Percentiles rank a stretch among this genome's conserved stretches.
These are phyloP conservation scores for Manihot esculenta DNA, from an alignment of 441 rosid genomes.

Conservation along the genomic window DNA sequence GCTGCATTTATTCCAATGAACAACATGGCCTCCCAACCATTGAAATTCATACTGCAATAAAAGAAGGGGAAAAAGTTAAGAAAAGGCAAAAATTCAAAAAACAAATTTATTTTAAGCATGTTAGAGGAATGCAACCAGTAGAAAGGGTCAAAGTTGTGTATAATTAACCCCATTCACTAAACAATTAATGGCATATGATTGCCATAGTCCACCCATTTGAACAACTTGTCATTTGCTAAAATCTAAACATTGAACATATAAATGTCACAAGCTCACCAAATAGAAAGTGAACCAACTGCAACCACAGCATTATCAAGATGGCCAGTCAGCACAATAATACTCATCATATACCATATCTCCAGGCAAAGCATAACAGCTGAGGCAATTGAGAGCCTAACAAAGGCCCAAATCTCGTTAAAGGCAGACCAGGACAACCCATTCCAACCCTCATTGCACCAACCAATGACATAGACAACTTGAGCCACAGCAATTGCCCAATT, in stretches of 20 bases:
- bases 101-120: too few relatives aligned
- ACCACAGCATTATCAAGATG: slow-evolving; percentile 63
- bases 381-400: slow-evolving; percentile 75
- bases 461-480: slow-evolving; percentile 50
- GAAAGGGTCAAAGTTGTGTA: too few relatives aligned
- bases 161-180: too few relatives aligned
- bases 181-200: too few relatives aligned
- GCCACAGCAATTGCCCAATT: slow-evolving; percentile 47
- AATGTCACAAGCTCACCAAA: slow-evolving; percentile 49
- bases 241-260: not conserved
- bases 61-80: not conserved
- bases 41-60: slow-evolving; percentile 64
- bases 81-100: too few relatives aligned
- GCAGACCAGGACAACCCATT: slow-evolving; percentile 60
- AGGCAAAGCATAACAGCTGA: slow-evolving; percentile 91
- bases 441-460: slow-evolving; percentile 69
- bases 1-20: slow-evolving; percentile 80
- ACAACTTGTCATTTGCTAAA: not conserved
- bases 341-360: slow-evolving; percentile 85
- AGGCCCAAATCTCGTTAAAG: slow-evolving; percentile 66
- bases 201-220: too few relatives aligned
- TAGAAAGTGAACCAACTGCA: slow-evolving; percentile 73
- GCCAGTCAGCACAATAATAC: slow-evolving; percentile 61
- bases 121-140: too few relatives aligned
- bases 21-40: slow-evolving; percentile 68